Base-by-base conservation (phyloP, 768 basidiomycete genomes). In the Floccularia luteovirens region DNA sequence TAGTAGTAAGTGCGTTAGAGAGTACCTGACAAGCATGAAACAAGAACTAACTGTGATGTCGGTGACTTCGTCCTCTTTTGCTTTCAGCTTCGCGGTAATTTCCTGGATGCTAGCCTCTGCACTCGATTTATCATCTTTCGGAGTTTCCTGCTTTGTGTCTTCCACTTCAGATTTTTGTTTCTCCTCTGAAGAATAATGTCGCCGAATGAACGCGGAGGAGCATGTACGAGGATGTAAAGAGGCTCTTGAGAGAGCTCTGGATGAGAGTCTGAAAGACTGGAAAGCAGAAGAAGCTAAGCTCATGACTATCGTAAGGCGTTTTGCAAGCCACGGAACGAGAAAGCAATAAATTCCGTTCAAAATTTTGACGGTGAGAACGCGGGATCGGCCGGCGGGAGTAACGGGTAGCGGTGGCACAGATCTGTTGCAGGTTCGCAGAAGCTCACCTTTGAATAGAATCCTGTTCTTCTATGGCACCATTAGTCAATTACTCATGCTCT, bases 31-130 rank as follows among this genome's bases (percentile, higher is more conserved):
- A 23, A 43, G n/a, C 20, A 46, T 22, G 23, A 25, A 38, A 31
- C 39, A 35, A 43, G 45, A 32, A 66, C 85, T 50, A 52, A 91
- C 90, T 46, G 81, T 89, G 45, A 91, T 68, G 60, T 91, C 90
- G n/a, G 74, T 64, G n/a, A 82, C 78, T 56, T 87, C 85, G 19
- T 67, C 74, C 57, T 88, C 80, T 58, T 91, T 87, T 48, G 79
- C 78, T 66, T 90, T 82, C 42, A 94, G 67, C 56, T 84, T 82
- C 16, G 59, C 51, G 11, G 6, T 25, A 24, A 8, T 22, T 22
- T 10, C 33, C 11, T 24, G 6, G 17, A 47, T 31, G 36, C 66
- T 58, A 19, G 64, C 49, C 41, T 67, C 60, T 39, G 57, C 39
- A 16, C 38, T n/a, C n/a, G n/a, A 52, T 40, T 57, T 47, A 28